Percentiles rank a stretch among this genome's conserved stretches.
Evolutionary conservation across 305 asterid genomes (phyloP).

Genomic region (Rubia peregrina): DNA sequence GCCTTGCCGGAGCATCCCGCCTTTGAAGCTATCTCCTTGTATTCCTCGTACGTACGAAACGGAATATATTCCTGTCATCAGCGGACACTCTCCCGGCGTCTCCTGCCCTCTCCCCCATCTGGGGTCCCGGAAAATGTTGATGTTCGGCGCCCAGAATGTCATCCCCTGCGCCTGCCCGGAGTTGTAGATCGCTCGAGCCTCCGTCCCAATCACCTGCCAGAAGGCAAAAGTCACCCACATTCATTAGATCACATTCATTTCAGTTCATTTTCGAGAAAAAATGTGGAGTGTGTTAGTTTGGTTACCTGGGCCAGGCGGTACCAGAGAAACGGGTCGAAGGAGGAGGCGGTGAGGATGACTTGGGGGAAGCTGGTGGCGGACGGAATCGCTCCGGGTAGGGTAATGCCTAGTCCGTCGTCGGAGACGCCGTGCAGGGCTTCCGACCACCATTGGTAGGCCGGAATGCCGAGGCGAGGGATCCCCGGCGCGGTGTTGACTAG

Average conservation of each 20-base stretch:
- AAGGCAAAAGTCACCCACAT: not conserved
- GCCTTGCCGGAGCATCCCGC: slow-evolving; percentile 20
- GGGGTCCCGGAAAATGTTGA: slow-evolving; percentile 76
- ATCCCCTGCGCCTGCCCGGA: slow-evolving; percentile 68
- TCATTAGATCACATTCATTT: not conserved
- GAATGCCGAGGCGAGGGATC: slow-evolving; percentile 66
- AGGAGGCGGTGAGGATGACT: slow-evolving; percentile 70
- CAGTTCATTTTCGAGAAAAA: not conserved
- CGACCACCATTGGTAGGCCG: slow-evolving; percentile 88
- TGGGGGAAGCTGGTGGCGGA: slow-evolving; percentile 78
- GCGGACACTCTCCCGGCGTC: slow-evolving; percentile 41
- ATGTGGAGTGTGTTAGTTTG: not conserved
- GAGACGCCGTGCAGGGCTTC: slow-evolving; percentile 86
- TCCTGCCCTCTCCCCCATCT: slow-evolving; percentile 50
- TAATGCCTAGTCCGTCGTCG: slow-evolving; percentile 48
- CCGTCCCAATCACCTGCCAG: slow-evolving; percentile 50
- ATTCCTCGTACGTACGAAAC: slow-evolving; percentile 29
- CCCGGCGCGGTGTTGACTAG: slow-evolving; percentile 57
- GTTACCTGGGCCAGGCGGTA: slow-evolving; percentile 68
- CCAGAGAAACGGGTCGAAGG: slow-evolving; percentile 73
- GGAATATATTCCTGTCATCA: slow-evolving; percentile 27
- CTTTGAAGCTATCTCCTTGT: slow-evolving; percentile 28
- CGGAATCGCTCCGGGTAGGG: slow-evolving; percentile 34
- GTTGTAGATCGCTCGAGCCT: slow-evolving; percentile 71
- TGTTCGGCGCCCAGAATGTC: slow-evolving; percentile 90